Evolutionary conservation across 768 basidiomycete species (phyloP), one percentile per base, ranked within the genome.

Genomic region (Chlorophyllum brunneum): DNA sequence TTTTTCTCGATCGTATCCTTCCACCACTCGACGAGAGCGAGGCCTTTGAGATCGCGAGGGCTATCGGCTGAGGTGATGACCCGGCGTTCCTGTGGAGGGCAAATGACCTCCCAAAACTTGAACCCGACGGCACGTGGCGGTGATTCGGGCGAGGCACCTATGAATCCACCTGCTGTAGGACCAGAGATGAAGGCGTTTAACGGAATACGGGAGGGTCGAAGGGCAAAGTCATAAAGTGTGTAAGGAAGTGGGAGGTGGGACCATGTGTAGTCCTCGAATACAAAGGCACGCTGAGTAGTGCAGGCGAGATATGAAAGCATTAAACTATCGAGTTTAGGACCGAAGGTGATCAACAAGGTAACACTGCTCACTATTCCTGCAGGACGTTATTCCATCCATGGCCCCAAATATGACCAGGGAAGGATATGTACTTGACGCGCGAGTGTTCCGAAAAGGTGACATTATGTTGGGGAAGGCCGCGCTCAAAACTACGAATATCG

Each of bases 221-320:
- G 67, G 0, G 76, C 68, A 49, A 79, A 73, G 55, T 77, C 79
- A 54, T 82, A 80, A 0, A 82, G 46, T 2, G 79, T 78, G 62
- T 79, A 83, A 2, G 76, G 76, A 26, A 80, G 63, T 2, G 81
- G 76, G 0, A 68, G 56, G 42, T 75, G 78, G 0, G 82, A 82
- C 81, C 81, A 84, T 30, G 71, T 72, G 52, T 82, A 83, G 59
- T 83, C 81, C 53, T 82, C 79, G 51, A 85, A 86, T 1, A 85
- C 82, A 51, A 75, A 84, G 1, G 79, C 76, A 11, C 81, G 66
- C 54, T 79, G 74, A 9, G 78, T 61, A 31, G 63, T 59, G 41
- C 78, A 72, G 0, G 82, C 80, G 13, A 83, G 62, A 58, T 82
- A 76, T 23, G 76, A 76, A 62, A 78, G 70, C 27, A 83, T 55